A percentile compares a stretch with the other conserved stretches of the same genome.
Conservation (phyloP, 192 early-diverging fungal species). For the Rhizophagus sp. region DNA sequence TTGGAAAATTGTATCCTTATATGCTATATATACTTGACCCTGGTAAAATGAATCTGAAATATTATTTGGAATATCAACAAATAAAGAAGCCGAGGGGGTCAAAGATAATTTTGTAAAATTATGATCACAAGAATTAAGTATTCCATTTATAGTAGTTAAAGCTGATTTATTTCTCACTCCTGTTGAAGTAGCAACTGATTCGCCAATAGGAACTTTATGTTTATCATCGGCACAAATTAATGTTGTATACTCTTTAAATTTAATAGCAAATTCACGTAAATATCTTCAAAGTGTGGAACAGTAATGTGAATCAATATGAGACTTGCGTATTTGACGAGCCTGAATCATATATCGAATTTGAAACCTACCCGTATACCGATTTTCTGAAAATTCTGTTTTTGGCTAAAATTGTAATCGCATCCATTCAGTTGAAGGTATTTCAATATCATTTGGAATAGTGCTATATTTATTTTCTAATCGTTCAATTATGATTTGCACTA, state of each 20-base stretch:
- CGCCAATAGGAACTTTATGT: not conserved
- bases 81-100: not conserved
- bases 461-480: not conserved
- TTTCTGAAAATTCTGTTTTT: not conserved
- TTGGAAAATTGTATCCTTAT: conserved; percentile 5
- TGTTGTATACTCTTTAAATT: conserved; percentile 4
- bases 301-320: not conserved
- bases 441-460: not conserved
- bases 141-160: not conserved
- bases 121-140: not conserved
- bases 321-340: not conserved
- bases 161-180: not conserved
- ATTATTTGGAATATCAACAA: not conserved
- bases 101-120: not conserved
- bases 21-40: conserved; percentile 2
- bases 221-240: not conserved
- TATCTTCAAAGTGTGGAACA: not conserved
- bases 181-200: not conserved
- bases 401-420: not conserved
- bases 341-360: not conserved
- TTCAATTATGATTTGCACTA: not conserved
- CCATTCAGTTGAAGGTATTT: not conserved
- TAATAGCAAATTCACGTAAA: not conserved
- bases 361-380: not conserved
- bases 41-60: not conserved